Conservation (phyloP, 192 early-diverging fungal species). For the Umbelopsis isabellina region DNA sequence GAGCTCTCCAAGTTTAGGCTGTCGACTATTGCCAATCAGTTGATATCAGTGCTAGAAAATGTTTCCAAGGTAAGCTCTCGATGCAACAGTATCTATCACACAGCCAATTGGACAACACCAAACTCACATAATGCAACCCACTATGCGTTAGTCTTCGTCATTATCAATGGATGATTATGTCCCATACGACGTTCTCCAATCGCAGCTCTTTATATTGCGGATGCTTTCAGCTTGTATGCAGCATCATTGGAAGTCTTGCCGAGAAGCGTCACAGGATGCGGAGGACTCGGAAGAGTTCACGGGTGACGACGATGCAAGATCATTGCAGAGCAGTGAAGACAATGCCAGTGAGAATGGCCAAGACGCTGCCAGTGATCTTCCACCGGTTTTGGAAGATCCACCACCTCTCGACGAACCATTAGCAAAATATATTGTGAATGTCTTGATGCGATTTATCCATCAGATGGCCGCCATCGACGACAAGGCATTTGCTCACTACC, state of each 20-base stretch:
- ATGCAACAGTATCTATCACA: not conserved
- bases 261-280: constrained; percentile 45
- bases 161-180: constrained; percentile 57
- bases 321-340: constrained; percentile 28
- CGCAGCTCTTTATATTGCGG: constrained; percentile 83
- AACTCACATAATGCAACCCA: constrained; percentile 8
- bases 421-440: constrained; percentile 65
- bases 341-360: constrained; percentile 19
- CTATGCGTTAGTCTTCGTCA: constrained; percentile 29
- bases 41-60: constrained; percentile 73
- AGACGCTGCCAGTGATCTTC: constrained; percentile 24
- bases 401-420: constrained; percentile 76
- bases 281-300: constrained; percentile 13
- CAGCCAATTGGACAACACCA: not conserved
- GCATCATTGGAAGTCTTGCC: constrained; percentile 81
- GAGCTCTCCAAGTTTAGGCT: constrained; percentile 80
- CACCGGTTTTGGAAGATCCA: constrained; percentile 59
- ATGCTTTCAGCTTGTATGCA: constrained; percentile 86
- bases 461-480: constrained; percentile 53
- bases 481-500: constrained; percentile 36
- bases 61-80: constrained; percentile 60
- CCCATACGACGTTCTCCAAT: constrained; percentile 76
- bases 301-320: constrained; percentile 18
- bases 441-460: constrained; percentile 69
- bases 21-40: constrained; percentile 64